Evolutionary conservation across 2,329 filamentous ascomycete genomes (phyloP).

Genomic region (Polychaeton citri): DNA sequence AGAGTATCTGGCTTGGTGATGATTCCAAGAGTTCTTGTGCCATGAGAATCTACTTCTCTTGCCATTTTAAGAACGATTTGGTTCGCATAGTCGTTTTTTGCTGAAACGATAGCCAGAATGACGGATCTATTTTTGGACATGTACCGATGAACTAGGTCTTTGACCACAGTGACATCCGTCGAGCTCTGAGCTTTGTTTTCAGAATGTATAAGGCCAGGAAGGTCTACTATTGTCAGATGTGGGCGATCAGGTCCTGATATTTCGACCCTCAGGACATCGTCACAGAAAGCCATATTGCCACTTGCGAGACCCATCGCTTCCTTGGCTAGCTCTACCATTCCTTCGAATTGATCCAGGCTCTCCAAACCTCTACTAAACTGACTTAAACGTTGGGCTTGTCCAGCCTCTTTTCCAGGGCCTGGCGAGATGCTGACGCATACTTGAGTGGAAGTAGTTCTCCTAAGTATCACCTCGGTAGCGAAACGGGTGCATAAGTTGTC

Average conservation of each 20-base stretch:
- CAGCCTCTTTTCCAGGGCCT: background rate
- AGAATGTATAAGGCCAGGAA: conserved; percentile 11
- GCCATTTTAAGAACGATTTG: conserved; percentile 30
- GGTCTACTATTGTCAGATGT: conserved; percentile 13
- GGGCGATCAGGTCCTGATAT: conserved; percentile 8
- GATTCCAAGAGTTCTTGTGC: conserved; percentile 19
- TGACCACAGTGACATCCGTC: conserved; percentile 22
- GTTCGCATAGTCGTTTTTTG: conserved; percentile 29
- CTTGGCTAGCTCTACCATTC: too few relatives aligned
- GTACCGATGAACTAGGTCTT: conserved; percentile 23
- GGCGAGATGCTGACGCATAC: background rate
- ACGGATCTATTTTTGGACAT: conserved; percentile 24
- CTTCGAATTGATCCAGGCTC: too few relatives aligned
- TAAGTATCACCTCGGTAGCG: conserved; percentile 4
- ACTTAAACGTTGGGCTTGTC: too few relatives aligned
- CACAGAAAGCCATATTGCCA: conserved; percentile 2
- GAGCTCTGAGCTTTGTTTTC: conserved; percentile 18
- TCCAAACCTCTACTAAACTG: too few relatives aligned
- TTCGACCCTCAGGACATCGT: conserved; percentile 9
- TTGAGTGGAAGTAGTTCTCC: too few relatives aligned
- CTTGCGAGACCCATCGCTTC: too few relatives aligned
- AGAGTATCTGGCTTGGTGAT: conserved; percentile 24
- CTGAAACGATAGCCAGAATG: conserved; percentile 29
- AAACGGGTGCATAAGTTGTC: conserved; percentile 38
- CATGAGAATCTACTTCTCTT: conserved; percentile 17